Evolutionary conservation across 2,329 filamentous ascomycete species (phyloP), one percentile per base, ranked within the genome.

Genomic region (Periconia macrospinosa): DNA sequence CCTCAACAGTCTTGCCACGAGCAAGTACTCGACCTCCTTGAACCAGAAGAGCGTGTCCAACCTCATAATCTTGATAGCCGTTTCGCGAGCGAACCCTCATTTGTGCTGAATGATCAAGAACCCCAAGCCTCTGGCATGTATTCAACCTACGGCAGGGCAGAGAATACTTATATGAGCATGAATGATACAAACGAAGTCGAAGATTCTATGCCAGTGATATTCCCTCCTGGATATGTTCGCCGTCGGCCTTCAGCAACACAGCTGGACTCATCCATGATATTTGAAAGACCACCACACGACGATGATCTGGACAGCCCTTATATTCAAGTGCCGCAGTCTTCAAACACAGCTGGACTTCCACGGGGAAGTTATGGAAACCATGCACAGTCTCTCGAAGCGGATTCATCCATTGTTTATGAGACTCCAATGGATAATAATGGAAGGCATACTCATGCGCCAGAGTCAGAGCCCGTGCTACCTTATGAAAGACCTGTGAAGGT

Each of bases 121-220:
- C 55, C 55, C 6, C 45, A 41, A 18, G 51, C 51, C 2, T 54
- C 52, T 23, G 51, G 46, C 33, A 57, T 54, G 49, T 56, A 53
- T 51, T 50, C 53, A n/a, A 43, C 19, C 40, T 30, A 49, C 35
- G 45, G 41, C n/a, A 42, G 19, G 27, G 40, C 18, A 11, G 37
- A 35, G 30, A 6, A 42, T 18, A 19, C 33, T 19, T 8, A 43
- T 27, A 27, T 5, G n/a, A 43, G 50, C 27, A 18, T 19, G 23
- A 30, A 27, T 17, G n/a, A 44, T 20, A 13, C 19, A 7, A 13
- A 15, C 19, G 42, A 27, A n/a, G 15, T 17, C 17, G 30, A 20
- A n/a, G 45, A 40, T 11, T 47, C 45, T 33, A 19, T 37, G n/a
- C 45, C n/a, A 17, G 43, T 45, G 30, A 40, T 33, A 6, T 37